Evolutionary conservation across 2,329 filamentous ascomycete genomes (phyloP), one percentile per base, ranked within the genome.

Genomic region (Pestalotiopsis sp.): DNA sequence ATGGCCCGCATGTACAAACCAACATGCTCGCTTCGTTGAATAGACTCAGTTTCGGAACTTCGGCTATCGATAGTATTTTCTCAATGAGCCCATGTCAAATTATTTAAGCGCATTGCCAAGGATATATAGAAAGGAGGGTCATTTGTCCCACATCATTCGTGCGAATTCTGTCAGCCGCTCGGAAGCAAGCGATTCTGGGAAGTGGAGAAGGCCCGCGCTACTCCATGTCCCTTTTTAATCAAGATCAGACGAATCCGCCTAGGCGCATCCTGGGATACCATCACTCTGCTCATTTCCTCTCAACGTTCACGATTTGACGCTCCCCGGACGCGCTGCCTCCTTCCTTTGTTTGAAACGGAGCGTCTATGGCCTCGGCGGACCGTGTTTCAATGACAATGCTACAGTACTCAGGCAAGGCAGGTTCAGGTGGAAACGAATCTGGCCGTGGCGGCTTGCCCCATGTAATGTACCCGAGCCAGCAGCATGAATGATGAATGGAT

Each of bases 181-280:
- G 60, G 60, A 63, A 52, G 60, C 60, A 63, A 63, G 60, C 60
- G 60, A 48, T 63, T 63, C 24, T 22, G 60, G 56, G 38, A 63
- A 63, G 60, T 63, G 60, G 60, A 52, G 60, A 61, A 26, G 30
- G 58, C 40, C 38, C 38, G 30, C 40, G 7, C 10, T 24, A 11
- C 24, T 48, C 60, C 60, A 44, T 35, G 60, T 24, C 38, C 22
- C n/a, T 38, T 39, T 63, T 52, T 63, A 63, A 63, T 63, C 40
- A 63, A 63, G 14, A 63, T 63, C 60, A 52, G 60, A 63, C 60
- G 40, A 63, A 52, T 26, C 11, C 60, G 39, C 38, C 60, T 17
- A 61, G 58, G n/a, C 58, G 58, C 26, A 61, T 35, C 58, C 58
- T 39, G 20, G 58, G 30, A 61, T 13, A 61, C 58, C 14, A n/a